phyloP scores from a whole-genome alignment of 2,329 filamentous ascomycete species.

The Epichloe sp. region DNA sequence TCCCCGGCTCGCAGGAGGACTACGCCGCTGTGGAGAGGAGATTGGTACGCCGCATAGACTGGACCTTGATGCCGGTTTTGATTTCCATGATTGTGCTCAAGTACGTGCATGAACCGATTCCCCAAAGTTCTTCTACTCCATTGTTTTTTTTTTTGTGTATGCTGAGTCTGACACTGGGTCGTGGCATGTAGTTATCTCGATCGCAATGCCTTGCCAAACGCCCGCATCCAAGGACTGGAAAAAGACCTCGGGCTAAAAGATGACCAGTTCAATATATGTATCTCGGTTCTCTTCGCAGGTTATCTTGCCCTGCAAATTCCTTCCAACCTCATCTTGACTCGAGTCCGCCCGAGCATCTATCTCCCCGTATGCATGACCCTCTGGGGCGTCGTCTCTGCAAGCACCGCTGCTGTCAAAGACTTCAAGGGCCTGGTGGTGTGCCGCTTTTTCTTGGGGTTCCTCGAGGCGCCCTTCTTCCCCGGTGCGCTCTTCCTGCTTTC shows the following conservation, averaged over 20 bases:
- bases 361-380: slow-evolving; percentile 23
- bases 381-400: slow-evolving; percentile 26
- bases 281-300: slow-evolving; percentile 25
- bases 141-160: no score
- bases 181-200: slow-evolving; percentile 2
- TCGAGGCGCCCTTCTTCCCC: slow-evolving; percentile 26
- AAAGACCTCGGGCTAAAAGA: neutral
- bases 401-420: slow-evolving; percentile 27
- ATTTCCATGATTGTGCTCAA: slow-evolving; percentile 6
- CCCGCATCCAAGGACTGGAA: slow-evolving; percentile 5
- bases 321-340: slow-evolving; percentile 26
- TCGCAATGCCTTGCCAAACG: slow-evolving; percentile 4
- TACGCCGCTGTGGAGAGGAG: slow-evolving; percentile 3
- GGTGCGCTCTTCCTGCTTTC: slow-evolving; percentile 29
- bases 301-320: slow-evolving; percentile 20
- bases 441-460: slow-evolving; percentile 27
- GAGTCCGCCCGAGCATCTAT: slow-evolving; percentile 30
- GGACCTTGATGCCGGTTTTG: slow-evolving; percentile 5
- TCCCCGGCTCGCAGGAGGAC: slow-evolving; percentile 1
- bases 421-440: slow-evolving; percentile 29
- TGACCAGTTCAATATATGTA: slow-evolving; percentile 10
- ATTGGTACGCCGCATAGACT: slow-evolving; percentile 2
- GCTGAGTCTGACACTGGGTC: neutral
- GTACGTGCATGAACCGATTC: neutral
- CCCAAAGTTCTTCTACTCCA: neutral